A percentile compares a stretch with the other conserved stretches of the same genome.
phyloP scores from a whole-genome alignment of 495 filamentous ascomycete genomes.

The Chaetomium fimeti region DNA sequence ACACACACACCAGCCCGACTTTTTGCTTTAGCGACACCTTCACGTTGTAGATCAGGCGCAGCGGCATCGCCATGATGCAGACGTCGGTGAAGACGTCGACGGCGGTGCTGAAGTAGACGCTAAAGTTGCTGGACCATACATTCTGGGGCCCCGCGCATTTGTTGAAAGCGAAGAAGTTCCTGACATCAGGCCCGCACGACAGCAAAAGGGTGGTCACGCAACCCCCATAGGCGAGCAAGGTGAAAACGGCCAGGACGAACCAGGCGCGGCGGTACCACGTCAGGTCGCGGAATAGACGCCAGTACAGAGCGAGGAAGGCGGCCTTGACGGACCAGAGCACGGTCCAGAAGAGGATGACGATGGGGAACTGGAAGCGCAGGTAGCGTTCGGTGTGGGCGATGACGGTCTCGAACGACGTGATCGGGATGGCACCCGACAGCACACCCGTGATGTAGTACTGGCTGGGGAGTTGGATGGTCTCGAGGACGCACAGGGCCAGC shows the following conservation, averaged over 20 bases:
- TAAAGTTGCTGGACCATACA: slow-evolving; percentile 40
- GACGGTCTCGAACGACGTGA: slow-evolving; percentile 25
- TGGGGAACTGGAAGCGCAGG: slow-evolving; percentile 44
- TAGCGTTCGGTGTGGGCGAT: slow-evolving; percentile 34
- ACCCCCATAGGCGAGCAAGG: slow-evolving; percentile 41
- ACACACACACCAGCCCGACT: slow-evolving; percentile 47
- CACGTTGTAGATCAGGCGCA: slow-evolving; percentile 51
- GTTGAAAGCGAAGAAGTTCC: slow-evolving; percentile 43
- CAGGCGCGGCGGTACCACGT: slow-evolving; percentile 41
- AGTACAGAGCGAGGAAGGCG: slow-evolving; percentile 50
- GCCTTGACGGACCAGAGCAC: slow-evolving; percentile 50
- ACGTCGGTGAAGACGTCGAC: slow-evolving; percentile 47
- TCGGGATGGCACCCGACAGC: slow-evolving; percentile 32
- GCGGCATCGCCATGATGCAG: slow-evolving; percentile 52
- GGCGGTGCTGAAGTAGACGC: slow-evolving; percentile 46
- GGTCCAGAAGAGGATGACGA: slow-evolving; percentile 51
- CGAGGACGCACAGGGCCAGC: slow-evolving; percentile 42
- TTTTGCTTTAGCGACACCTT: slow-evolving; percentile 48
- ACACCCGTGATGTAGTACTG: slow-evolving; percentile 42
- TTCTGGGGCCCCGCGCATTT: slow-evolving; percentile 31
- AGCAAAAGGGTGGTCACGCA: slow-evolving; percentile 40
- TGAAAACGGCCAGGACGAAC: slow-evolving; percentile 40
- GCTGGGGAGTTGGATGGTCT: slow-evolving; percentile 47
- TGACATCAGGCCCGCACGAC: slow-evolving; percentile 41
- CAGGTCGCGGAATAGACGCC: slow-evolving; percentile 43